Evolutionary conservation across 73 alveolate species (phyloP).

Genomic region (Paramecium pentaurelia): DNA sequence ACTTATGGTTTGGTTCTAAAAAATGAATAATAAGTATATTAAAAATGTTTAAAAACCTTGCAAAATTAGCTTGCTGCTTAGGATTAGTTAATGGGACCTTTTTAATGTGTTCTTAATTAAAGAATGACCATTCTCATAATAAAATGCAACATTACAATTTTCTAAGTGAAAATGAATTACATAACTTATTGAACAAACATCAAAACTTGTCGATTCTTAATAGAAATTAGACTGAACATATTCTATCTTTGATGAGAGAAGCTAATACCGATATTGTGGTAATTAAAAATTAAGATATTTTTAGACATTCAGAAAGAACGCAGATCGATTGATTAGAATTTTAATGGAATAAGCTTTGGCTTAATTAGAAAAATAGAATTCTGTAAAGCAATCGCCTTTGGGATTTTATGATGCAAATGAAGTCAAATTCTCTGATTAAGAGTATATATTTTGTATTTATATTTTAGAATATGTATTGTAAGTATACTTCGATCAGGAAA

Average conservation of each 20-base stretch:
- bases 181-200: slow-evolving; percentile 21
- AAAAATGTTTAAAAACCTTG: background rate
- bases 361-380: slow-evolving; percentile 57
- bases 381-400: slow-evolving; percentile 63
- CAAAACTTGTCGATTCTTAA: slow-evolving; percentile 6
- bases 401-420: slow-evolving; percentile 66
- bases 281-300: background rate
- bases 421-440: slow-evolving; percentile 59
- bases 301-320: slow-evolving; percentile 64
- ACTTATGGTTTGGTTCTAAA: background rate
- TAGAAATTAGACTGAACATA: slow-evolving; percentile 3
- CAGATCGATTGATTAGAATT: slow-evolving; percentile 74
- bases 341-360: slow-evolving; percentile 74
- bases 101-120: background rate
- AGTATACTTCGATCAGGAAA: slow-evolving; percentile 85
- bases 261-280: slow-evolving; percentile 30
- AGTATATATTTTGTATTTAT: background rate
- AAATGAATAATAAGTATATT: too few species aligned
- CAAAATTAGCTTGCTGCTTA: background rate
- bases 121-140: background rate
- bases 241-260: slow-evolving; percentile 33
- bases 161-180: background rate
- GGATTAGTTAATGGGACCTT: background rate
- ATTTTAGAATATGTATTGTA: slow-evolving; percentile 50
- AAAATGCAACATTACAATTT: background rate